These are phyloP conservation scores for Ramularia endophylla DNA, from an alignment of 2,329 filamentous ascomycete genomes.

Conservation along the genomic window DNA sequence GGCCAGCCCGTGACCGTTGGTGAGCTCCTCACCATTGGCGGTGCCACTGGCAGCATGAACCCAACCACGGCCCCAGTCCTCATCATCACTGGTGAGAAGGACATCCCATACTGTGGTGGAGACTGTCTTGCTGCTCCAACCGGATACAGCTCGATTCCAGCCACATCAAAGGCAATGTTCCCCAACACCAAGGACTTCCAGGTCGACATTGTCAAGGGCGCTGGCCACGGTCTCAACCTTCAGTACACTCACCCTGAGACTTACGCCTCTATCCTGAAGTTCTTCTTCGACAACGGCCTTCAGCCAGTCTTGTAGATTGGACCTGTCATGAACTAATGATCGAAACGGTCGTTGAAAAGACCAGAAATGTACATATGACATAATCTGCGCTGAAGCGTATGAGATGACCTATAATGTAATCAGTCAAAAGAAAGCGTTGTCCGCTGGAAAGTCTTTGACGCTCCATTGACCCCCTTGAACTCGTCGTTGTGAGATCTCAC, in stretches of 20 bases:
- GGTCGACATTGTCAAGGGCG: conserved; percentile 48
- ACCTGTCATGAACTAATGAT: too few relatives aligned
- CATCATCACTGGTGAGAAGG: conserved; percentile 55
- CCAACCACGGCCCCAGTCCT: conserved; percentile 51
- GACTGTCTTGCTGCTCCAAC: conserved; percentile 47
- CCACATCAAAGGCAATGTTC: conserved; percentile 40
- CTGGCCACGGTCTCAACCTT: conserved; percentile 34
- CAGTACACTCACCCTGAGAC: conserved; percentile 28
- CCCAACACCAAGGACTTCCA: conserved; percentile 44
- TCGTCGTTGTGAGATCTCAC: too few relatives aligned
- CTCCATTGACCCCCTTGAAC: too few relatives aligned
- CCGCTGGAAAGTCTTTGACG: too few relatives aligned
- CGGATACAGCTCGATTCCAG: conserved; percentile 40
- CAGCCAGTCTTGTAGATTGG: too few relatives aligned
- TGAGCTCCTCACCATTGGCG: conserved; percentile 52
- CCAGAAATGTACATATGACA: too few relatives aligned
- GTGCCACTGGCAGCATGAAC: conserved; percentile 29
- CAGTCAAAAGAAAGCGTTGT: too few relatives aligned
- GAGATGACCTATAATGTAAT: too few relatives aligned
- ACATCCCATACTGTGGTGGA: conserved; percentile 52
- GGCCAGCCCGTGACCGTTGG: conserved; percentile 55
- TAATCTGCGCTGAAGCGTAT: too few relatives aligned
- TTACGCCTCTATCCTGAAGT: conserved; percentile 26
- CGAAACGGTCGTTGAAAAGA: too few relatives aligned
- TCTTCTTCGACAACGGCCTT: conserved; percentile 25